Evolutionary conservation across 2,329 filamentous ascomycete species (phyloP).

Genomic region (Aureobasidium uvarum): DNA sequence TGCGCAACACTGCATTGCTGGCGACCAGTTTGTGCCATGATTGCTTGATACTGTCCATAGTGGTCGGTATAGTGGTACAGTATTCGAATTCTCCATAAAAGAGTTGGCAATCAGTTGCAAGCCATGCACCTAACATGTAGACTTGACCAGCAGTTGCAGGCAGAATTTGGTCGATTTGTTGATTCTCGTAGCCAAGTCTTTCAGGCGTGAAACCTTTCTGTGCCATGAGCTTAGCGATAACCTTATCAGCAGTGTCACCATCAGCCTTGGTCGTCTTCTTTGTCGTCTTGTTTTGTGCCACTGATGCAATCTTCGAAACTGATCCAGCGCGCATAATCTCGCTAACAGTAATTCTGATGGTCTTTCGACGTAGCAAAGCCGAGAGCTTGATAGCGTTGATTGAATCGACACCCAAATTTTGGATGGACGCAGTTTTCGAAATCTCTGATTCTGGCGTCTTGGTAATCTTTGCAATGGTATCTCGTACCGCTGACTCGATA

Average conservation of each 20-base stretch:
- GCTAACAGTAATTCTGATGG: constrained; percentile 64
- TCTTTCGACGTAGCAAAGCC: constrained; percentile 63
- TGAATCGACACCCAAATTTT: constrained; percentile 84
- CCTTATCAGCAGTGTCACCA: background rate
- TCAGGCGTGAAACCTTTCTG: constrained; percentile 20
- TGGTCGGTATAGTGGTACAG: constrained; percentile 46
- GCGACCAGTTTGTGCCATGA: constrained; percentile 63
- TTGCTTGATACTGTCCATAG: constrained; percentile 45
- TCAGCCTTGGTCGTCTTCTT: background rate
- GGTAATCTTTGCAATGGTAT: constrained; percentile 57
- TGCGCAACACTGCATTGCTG: constrained; percentile 65
- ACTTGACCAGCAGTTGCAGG: constrained; percentile 74
- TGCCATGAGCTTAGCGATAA: constrained; percentile 28
- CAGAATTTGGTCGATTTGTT: constrained; percentile 57
- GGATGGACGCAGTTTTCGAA: constrained; percentile 62
- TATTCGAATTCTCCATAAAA: constrained; percentile 76
- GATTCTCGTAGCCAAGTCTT: constrained; percentile 41
- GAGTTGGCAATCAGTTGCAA: constrained; percentile 61
- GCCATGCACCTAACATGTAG: constrained; percentile 78
- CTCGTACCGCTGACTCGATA: constrained; percentile 44
- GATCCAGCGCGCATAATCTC: constrained; percentile 67
- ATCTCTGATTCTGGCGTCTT: constrained; percentile 60
- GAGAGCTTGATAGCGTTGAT: constrained; percentile 87
- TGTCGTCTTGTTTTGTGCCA: constrained; percentile 32
- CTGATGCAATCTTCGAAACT: constrained; percentile 61